Percentiles rank a stretch among this genome's conserved stretches.
These are phyloP conservation scores for Linum usitatissimum DNA, from an alignment of 345 rosid genomes.

Conservation along the genomic window DNA sequence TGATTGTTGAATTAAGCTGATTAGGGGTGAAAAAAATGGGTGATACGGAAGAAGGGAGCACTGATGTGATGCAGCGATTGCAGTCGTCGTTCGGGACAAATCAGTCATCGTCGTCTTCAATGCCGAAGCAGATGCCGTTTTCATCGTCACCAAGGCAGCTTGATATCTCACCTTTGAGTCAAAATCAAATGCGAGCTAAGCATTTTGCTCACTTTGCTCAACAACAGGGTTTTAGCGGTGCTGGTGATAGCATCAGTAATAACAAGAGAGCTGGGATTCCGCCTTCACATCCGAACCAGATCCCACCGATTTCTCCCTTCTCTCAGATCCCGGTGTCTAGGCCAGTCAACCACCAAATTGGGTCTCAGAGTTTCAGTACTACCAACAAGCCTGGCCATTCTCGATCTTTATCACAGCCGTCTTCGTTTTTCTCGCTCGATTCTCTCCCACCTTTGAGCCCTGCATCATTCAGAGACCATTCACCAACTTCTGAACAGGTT, in stretches of 20 bases:
- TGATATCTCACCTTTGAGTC: constrained; percentile 44
- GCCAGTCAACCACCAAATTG: constrained; percentile 39
- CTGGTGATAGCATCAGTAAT: constrained; percentile 27
- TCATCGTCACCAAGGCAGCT: constrained; percentile 34
- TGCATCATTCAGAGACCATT: constrained; percentile 46
- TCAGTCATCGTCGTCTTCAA: constrained; percentile 34
- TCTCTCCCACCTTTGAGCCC: constrained; percentile 75
- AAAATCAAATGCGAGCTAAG: constrained; percentile 36
- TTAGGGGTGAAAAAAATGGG: constrained; percentile 31
- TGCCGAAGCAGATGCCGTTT: constrained; percentile 38
- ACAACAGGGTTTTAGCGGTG: constrained; percentile 26
- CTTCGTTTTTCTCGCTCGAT: constrained; percentile 66
- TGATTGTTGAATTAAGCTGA: constrained; percentile 1
- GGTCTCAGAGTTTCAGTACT: constrained; percentile 34
- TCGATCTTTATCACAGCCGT: constrained; percentile 76
- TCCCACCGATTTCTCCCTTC: constrained; percentile 78
- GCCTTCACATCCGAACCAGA: constrained; percentile 75
- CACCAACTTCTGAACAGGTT: constrained; percentile 31
- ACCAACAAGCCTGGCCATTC: constrained; percentile 43
- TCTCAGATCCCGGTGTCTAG: constrained; percentile 75
- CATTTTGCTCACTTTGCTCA: constrained; percentile 46
- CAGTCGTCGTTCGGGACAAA: constrained; percentile 47
- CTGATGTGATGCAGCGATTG: constrained; percentile 62
- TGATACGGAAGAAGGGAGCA: constrained; percentile 47
- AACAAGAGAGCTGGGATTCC: constrained; percentile 65